Percentiles rank a stretch among this genome's conserved stretches.
phyloP scores from a whole-genome alignment of 2,329 filamentous ascomycete genomes.

The Ilyonectria robusta region DNA sequence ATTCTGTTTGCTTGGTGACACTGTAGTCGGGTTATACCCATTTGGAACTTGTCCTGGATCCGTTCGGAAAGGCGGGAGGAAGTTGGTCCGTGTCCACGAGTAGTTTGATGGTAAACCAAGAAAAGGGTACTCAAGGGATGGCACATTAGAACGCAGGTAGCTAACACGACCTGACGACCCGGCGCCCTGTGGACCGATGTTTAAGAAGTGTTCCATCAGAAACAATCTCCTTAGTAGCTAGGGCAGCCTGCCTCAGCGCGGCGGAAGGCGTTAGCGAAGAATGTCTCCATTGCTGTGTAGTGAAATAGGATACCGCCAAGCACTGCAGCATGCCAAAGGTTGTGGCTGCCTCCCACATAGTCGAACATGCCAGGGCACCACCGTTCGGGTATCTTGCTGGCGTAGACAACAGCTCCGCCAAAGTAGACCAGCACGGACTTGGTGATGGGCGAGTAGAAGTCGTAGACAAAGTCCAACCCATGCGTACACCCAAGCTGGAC shows the following conservation, averaged over 20 bases:
- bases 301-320: constrained; percentile 97
- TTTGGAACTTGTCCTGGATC: background rate
- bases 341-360: constrained; percentile 95
- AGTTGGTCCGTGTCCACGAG: background rate
- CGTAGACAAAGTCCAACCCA: constrained; percentile 83
- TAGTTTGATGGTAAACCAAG: background rate
- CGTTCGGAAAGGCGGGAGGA: background rate
- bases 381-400: constrained; percentile 91
- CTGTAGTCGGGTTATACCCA: background rate
- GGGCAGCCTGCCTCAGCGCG: constrained; percentile 75
- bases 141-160: background rate
- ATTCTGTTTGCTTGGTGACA: background rate
- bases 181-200: background rate
- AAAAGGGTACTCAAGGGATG: background rate
- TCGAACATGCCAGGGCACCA: constrained; percentile 96
- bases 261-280: constrained; percentile 85
- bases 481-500: constrained; percentile 85
- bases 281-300: constrained; percentile 94
- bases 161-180: no score
- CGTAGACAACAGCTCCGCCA: constrained; percentile 87
- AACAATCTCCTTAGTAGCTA: constrained; percentile 57
- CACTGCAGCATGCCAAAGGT: constrained; percentile 97
- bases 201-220: background rate
- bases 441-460: constrained; percentile 89
- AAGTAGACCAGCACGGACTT: constrained; percentile 93